Conservation (phyloP, 2,329 filamentous ascomycete species). For the Samsoniella hepiali region DNA sequence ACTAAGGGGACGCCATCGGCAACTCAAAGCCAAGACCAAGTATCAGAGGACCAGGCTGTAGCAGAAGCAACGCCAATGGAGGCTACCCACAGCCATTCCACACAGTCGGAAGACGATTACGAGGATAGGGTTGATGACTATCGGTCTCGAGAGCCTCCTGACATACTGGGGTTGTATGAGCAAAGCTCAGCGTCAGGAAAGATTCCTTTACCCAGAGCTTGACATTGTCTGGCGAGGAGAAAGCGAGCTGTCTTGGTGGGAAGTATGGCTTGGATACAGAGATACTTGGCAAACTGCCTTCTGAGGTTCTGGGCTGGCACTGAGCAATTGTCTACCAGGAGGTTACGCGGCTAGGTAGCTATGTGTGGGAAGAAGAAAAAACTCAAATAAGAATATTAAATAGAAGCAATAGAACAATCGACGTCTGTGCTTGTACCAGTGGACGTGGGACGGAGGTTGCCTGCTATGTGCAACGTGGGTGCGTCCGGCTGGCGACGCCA, state of each 20-base stretch:
- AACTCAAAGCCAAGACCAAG: slow-evolving; percentile 25
- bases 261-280: not conserved
- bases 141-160: slow-evolving; percentile 24
- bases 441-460: not conserved
- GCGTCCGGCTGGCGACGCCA: not conserved
- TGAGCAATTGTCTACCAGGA: not conserved
- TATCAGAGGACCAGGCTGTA: slow-evolving; percentile 23
- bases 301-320: not conserved
- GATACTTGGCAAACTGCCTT: too few species aligned
- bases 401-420: not conserved
- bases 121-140: slow-evolving; percentile 34
- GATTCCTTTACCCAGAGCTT: not conserved
- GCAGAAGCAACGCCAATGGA: slow-evolving; percentile 24
- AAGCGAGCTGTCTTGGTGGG: not conserved
- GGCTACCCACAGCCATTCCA: slow-evolving; percentile 34
- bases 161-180: slow-evolving; percentile 12
- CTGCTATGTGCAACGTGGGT: not conserved
- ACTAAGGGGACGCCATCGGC: slow-evolving; percentile 3
- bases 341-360: not conserved
- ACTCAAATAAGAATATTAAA: not conserved
- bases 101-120: slow-evolving; percentile 39
- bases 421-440: not conserved
- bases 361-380: not conserved
- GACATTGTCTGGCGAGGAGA: not conserved
- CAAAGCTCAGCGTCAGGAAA: not conserved